These are phyloP conservation scores for Agrocybe pediades DNA, from an alignment of 768 basidiomycete genomes.

Conservation along the genomic window DNA sequence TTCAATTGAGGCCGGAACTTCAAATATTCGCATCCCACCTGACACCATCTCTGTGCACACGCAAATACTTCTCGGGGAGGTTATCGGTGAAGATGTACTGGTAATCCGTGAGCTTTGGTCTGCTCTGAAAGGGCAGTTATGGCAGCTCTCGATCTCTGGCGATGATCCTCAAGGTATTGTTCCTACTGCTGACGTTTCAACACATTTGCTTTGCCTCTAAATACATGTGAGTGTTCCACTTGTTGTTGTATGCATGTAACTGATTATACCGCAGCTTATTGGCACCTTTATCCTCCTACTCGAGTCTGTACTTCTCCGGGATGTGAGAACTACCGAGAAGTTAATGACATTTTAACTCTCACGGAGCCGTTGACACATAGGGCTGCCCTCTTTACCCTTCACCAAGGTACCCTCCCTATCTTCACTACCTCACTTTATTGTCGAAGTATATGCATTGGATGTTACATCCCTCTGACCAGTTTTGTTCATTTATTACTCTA, in stretches of 20 bases:
- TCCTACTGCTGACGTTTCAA: constrained; percentile 1
- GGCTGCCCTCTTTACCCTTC: constrained; percentile 21
- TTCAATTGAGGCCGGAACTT: neutral
- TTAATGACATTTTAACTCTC: neutral
- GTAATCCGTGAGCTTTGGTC: neutral
- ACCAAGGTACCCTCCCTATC: constrained; percentile 21
- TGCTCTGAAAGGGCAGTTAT: neutral
- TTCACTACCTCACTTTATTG: constrained; percentile 28
- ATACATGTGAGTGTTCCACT: neutral
- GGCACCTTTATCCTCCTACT: constrained; percentile 5
- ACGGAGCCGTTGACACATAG: constrained; percentile 9
- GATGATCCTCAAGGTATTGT: neutral
- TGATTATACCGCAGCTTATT: neutral
- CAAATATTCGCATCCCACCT: neutral
- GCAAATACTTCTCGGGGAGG: neutral
- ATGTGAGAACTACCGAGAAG: neutral
- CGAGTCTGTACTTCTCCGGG: neutral
- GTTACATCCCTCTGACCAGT: neutral
- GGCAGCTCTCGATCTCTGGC: neutral
- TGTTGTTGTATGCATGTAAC: neutral
- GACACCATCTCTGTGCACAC: neutral
- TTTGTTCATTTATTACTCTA: neutral
- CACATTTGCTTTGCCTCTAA: neutral
- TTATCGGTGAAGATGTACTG: neutral
- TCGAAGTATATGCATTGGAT: constrained; percentile 16